A percentile compares a stretch with the other conserved stretches of the same genome.
Conservation (phyloP, 2,329 filamentous ascomycete species). For the Talaromyces sp. region DNA sequence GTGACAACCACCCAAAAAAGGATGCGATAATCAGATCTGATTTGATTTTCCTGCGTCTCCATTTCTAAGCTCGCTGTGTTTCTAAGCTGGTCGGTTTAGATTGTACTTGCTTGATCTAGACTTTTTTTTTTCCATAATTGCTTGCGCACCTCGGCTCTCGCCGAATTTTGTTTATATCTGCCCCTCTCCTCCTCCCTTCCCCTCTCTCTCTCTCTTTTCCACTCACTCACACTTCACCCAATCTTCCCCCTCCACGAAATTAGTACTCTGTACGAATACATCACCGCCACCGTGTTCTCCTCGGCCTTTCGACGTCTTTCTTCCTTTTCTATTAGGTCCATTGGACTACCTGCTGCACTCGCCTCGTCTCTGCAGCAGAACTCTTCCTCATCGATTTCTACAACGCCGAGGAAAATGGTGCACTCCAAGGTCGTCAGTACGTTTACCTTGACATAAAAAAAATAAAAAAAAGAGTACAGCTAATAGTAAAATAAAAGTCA, state of each 20-base stretch:
- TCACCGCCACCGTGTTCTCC: slow-evolving; percentile 77
- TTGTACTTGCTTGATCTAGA: background rate
- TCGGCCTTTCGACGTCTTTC: slow-evolving; percentile 67
- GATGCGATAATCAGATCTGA: too few relatives aligned
- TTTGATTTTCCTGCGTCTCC: too few relatives aligned
- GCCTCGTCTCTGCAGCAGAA: slow-evolving; percentile 65
- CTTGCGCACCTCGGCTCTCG: background rate
- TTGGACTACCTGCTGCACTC: slow-evolving; percentile 67
- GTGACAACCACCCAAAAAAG: background rate
- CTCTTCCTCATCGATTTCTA: slow-evolving; percentile 29
- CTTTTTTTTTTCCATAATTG: background rate
- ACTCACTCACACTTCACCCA: background rate
- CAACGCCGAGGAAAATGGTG: slow-evolving; percentile 60
- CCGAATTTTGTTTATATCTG: background rate
- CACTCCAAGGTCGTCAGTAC: slow-evolving; percentile 88
- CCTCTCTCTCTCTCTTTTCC: background rate
- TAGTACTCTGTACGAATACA: background rate
- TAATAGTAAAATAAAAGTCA: slow-evolving; percentile 25
- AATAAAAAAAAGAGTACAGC: background rate
- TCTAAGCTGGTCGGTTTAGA: background rate
- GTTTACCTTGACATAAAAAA: slow-evolving; percentile 34
- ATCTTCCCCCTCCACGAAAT: background rate
- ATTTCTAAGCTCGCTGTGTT: background rate
- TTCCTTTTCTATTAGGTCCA: slow-evolving; percentile 62
- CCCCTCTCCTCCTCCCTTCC: background rate